phyloP scores from a whole-genome alignment of 140 eudicot species.

The Ambrosia hybrid region DNA sequence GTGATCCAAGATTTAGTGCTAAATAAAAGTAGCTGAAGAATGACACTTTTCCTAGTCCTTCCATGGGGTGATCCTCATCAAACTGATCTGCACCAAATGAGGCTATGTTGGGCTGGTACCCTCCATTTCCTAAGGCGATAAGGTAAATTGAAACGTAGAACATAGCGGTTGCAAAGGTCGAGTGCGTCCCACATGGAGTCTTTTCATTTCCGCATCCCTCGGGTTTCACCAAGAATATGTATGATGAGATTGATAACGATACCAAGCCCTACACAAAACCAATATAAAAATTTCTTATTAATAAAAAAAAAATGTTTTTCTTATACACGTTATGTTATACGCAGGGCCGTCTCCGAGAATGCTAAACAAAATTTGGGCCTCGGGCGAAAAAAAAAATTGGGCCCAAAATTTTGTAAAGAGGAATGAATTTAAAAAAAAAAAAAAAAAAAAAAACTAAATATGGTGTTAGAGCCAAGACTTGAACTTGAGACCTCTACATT shows the following conservation, averaged over 20 bases:
- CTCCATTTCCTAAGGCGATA: slow-evolving; percentile 77
- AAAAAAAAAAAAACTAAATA: too few relatives aligned
- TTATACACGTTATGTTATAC: too few relatives aligned
- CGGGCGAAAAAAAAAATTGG: too few relatives aligned
- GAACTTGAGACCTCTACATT: too few relatives aligned
- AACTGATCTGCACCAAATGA: slow-evolving; percentile 85
- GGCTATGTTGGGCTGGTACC: slow-evolving; percentile 77
- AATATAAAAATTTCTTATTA: background rate
- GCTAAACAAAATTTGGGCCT: too few relatives aligned
- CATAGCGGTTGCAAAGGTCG: slow-evolving; percentile 37
- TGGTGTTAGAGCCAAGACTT: too few relatives aligned
- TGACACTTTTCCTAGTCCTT: slow-evolving; percentile 59
- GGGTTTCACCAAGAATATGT: slow-evolving; percentile 64
- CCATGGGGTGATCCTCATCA: slow-evolving; percentile 61
- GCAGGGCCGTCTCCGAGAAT: too few relatives aligned
- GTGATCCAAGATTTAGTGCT: slow-evolving; percentile 75
- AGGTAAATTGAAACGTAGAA: slow-evolving; percentile 66
- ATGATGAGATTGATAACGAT: slow-evolving; percentile 51
- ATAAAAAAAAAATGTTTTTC: background rate
- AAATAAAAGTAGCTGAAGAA: slow-evolving; percentile 79
- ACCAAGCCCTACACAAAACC: slow-evolving; percentile 49
- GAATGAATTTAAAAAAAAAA: too few relatives aligned
- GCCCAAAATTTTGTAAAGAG: too few relatives aligned
- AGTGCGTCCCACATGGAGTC: slow-evolving; percentile 54
- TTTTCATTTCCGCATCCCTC: slow-evolving; percentile 58